Conservation (phyloP, 2,329 filamentous ascomycete genomes). For the Fusarium kyushuense region DNA sequence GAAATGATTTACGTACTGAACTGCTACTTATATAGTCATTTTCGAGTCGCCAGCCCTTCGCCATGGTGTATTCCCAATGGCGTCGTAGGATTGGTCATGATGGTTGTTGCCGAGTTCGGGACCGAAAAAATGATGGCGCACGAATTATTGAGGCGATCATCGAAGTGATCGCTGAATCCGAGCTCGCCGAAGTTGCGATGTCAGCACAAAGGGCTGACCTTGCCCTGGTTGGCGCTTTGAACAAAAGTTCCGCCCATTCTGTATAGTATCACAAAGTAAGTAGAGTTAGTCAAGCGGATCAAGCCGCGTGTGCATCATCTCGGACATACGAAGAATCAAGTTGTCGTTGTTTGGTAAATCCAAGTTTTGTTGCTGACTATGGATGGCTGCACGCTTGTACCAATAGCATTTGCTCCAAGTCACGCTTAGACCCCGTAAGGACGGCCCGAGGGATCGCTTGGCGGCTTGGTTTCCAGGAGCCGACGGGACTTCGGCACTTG, state of each 20-base stretch:
- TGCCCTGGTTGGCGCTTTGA: background rate
- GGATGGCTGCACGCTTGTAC: background rate
- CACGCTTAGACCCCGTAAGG: background rate
- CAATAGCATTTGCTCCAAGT: background rate
- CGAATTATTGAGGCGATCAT: background rate
- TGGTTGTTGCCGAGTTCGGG: background rate
- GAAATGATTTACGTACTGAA: background rate
- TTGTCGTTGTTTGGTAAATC: background rate
- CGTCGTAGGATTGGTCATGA: background rate
- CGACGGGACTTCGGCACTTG: conserved; percentile 19
- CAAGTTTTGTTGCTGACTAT: background rate
- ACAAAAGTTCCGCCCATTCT: conserved; percentile 14
- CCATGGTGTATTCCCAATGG: background rate
- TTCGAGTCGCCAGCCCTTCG: background rate
- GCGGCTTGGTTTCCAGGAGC: background rate
- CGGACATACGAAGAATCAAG: background rate
- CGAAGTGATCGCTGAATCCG: background rate
- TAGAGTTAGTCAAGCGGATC: background rate
- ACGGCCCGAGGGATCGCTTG: conserved; percentile 19
- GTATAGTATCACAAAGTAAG: background rate
- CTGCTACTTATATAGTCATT: background rate
- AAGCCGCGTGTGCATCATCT: background rate
- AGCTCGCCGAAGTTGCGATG: conserved; percentile 10
- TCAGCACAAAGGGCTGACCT: background rate
- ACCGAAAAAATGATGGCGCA: background rate